Base-by-base conservation (phyloP, 257 asterid species). In the Knoxia roxburghii region DNA sequence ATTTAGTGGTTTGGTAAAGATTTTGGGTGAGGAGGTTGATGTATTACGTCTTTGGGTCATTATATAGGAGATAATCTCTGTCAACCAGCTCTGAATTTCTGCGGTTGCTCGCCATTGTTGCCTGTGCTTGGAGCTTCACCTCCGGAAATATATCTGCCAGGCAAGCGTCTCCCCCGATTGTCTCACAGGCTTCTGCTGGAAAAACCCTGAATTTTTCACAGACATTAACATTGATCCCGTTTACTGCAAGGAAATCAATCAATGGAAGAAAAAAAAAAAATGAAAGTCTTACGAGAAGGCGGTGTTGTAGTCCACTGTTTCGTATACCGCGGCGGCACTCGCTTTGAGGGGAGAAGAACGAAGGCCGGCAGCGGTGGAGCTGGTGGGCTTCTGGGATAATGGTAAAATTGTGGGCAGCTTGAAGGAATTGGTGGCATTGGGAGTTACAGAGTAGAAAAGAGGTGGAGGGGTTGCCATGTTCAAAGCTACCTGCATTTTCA, bases 171-270 rank as follows among this genome's bases (percentile, higher is more conserved):
- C 81, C 84, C 0, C 83, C 84, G 0, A 74, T 67, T 43, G 81
- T 79, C 33, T 82, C 84, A 43, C 84, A 82, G 21, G 87, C 84
- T 72, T 82, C 87, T 43, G 83, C 83, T 17, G 81, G 87, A 55
- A 82, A 82, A 11, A 79, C 83, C 23, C 84, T 37, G 41, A 4
- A 37, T 4, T 37, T 37, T 37, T 9, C 41, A 37, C n/a, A n/a
- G n/a, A 37, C 41, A 37, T 9, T 3, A 37, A 37, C 9, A 37
- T 37, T 37, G 41, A 37, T 4, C 41, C 41, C 41, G 9, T 37
- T 37, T 9, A 9, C 41, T 37, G 6, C n/a, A n/a, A n/a, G n/a
- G 9, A 37, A 37, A 37, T 37, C 41, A 37, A 37, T 37, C 6
- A 37, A 3, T 37, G 4, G 41, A 37, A 4, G 41, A 3, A 37